phyloP scores from a whole-genome alignment of 2,329 filamentous ascomycete genomes.

The Exophiala dermatitidis region DNA sequence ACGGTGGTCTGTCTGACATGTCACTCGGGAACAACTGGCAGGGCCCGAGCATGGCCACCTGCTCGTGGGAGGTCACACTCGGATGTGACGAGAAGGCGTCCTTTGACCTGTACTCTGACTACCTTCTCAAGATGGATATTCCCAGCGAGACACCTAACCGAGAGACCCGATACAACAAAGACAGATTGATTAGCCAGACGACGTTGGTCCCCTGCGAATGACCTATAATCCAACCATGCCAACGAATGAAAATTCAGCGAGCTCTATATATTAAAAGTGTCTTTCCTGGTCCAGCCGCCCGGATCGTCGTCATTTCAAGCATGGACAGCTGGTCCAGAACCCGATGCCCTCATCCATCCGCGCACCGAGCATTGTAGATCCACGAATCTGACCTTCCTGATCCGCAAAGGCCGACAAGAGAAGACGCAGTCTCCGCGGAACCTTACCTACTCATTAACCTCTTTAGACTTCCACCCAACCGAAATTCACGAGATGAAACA shows the following conservation, averaged over 20 bases:
- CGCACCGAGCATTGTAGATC: constrained; percentile 1
- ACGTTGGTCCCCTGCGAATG: not conserved
- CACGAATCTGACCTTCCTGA: not conserved
- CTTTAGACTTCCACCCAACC: not conserved
- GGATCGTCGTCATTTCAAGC: constrained; percentile 5
- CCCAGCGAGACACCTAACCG: not conserved
- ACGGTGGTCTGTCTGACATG: not conserved
- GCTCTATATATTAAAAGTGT: not conserved
- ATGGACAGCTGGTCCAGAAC: constrained; percentile 8
- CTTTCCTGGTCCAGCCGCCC: not conserved
- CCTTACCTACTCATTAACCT: not conserved
- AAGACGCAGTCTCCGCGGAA: not conserved
- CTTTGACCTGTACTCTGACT: too few relatives aligned
- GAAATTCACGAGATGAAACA: not conserved
- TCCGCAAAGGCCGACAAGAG: not conserved
- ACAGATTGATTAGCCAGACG: not conserved
- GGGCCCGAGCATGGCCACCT: not conserved
- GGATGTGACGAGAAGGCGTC: not conserved
- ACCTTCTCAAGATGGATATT: not conserved
- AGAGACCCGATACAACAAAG: not conserved
- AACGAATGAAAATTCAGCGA: not conserved
- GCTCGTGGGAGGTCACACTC: not conserved
- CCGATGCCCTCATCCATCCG: not conserved
- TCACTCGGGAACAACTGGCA: not conserved
- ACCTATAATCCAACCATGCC: not conserved